These are phyloP conservation scores for Acorus calamus DNA, from an alignment of 106 monocot genomes.

Conservation along the genomic window DNA sequence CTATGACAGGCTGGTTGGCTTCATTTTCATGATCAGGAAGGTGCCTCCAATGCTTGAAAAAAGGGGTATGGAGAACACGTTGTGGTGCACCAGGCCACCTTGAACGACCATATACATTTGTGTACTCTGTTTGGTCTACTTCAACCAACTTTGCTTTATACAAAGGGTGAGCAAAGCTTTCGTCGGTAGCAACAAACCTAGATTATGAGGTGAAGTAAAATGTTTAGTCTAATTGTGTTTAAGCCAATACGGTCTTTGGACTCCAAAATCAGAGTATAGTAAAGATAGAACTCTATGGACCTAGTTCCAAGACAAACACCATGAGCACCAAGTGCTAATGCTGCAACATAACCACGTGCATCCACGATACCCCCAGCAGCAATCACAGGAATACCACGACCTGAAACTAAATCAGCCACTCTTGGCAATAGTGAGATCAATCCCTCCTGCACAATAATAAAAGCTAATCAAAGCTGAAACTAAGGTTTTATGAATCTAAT, in stretches of 20 bases:
- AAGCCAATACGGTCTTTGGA: too few relatives aligned
- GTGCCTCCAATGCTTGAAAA: slow-evolving; percentile 38
- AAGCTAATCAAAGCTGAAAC: neutral
- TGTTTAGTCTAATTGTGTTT: too few relatives aligned
- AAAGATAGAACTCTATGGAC: slow-evolving; percentile 6
- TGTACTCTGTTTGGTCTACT: slow-evolving; percentile 44
- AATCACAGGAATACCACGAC: slow-evolving; percentile 43
- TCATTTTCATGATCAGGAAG: slow-evolving; percentile 62
- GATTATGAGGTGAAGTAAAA: neutral
- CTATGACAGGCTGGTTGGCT: slow-evolving; percentile 50
- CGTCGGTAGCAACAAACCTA: slow-evolving; percentile 60
- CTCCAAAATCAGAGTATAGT: neutral
- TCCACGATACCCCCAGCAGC: slow-evolving; percentile 75
- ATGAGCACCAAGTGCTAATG: slow-evolving; percentile 57
- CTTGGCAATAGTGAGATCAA: slow-evolving; percentile 54
- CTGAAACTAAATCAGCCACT: slow-evolving; percentile 55
- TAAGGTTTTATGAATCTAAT: neutral
- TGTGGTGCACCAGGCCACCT: slow-evolving; percentile 77
- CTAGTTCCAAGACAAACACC: slow-evolving; percentile 81
- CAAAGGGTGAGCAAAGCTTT: slow-evolving; percentile 64
- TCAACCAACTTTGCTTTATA: slow-evolving; percentile 62
- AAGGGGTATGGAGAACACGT: slow-evolving; percentile 52
- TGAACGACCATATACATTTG: slow-evolving; percentile 61
- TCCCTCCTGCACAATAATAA: slow-evolving; percentile 57
- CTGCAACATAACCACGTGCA: slow-evolving; percentile 66